Base-by-base conservation (phyloP, 139 green algal genomes). In the Auxenochlorella protothecoides region DNA sequence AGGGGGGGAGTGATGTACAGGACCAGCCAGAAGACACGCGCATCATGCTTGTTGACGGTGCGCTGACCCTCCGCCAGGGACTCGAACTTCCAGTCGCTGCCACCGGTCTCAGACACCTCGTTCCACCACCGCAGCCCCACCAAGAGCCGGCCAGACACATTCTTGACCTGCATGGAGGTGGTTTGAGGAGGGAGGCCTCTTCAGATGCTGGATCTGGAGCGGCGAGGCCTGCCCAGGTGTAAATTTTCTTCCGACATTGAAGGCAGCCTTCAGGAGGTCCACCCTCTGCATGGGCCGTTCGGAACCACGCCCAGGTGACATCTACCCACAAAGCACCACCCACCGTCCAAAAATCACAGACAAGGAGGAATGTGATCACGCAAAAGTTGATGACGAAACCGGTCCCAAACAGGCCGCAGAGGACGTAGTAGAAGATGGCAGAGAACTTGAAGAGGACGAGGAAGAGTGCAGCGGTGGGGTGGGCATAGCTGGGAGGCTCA, bases 51-150 rank as follows among this genome's bases (percentile, higher is more conserved):
- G 68, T 91, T 88, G 66, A 96, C 84, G 15, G 61, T 14, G 3
- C 90, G 78, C 68, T 89, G 79, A 9, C 87, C 90, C 81, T 92
- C 88, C 64, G 81, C 76, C 15, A 96, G 72, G 3, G 74, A 85
- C 71, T 98, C 93, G 81, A 97, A 98, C 13, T 89, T 85, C 93
- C 93, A 98, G 12, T 88, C 90, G 56, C 80, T 86, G 16, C 93
- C 93, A n/a, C 89, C 81, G 53, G n/a, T 80, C 14, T 98, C 92
- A 14, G 88, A 91, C 5, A 91, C 73, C 73, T 98, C 93, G 69
- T 98, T 98, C 93, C 93, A 98, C 89, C 89, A 98, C 8, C 93
- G 79, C 56, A 98, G 79, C 5, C 93, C 93, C 53, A 98, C 93
- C 69, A 98, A 76, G 63, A 94, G 78, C 13, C 93, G 79, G 1